phyloP scores from a whole-genome alignment of 495 filamentous ascomycete genomes.

The Trichoderma erinaceum region DNA sequence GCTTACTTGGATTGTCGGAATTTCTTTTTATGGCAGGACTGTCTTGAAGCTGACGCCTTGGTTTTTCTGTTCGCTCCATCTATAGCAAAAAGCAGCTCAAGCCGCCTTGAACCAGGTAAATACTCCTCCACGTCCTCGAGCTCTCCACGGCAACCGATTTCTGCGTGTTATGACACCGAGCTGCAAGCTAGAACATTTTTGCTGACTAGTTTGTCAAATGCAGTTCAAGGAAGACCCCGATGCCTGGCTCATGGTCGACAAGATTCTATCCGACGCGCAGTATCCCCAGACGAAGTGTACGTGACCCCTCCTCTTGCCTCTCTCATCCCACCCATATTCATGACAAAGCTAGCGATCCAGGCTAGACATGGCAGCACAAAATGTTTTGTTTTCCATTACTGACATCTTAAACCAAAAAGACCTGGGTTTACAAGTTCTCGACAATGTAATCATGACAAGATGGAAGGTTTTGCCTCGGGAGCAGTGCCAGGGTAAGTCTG shows the following conservation, averaged over 20 bases:
- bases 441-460: constrained; percentile 97
- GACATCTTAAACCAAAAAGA: constrained; percentile 49
- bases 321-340: neutral
- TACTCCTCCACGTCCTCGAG: constrained; percentile 24
- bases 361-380: neutral
- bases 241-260: constrained; percentile 93
- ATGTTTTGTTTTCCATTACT: constrained; percentile 30
- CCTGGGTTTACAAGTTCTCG: constrained; percentile 89
- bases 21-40: neutral
- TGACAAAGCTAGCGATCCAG: neutral
- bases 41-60: constrained; percentile 23
- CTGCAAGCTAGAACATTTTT: neutral
- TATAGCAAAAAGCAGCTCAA: constrained; percentile 95
- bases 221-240: constrained; percentile 99
- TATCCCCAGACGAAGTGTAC: constrained; percentile 96
- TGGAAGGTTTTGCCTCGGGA: constrained; percentile 96
- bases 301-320: constrained; percentile 25
- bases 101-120: constrained; percentile 87
- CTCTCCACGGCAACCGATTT: constrained; percentile 1
- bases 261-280: constrained; percentile 82
- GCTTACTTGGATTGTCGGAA: constrained; percentile 24
- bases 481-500: constrained; percentile 73
- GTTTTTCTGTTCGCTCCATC: constrained; percentile 23
- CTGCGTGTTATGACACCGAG: neutral
- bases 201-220: constrained; percentile 9